Conservation (phyloP, 805 yeast genomes). For the Komagataella mondaviorum region DNA sequence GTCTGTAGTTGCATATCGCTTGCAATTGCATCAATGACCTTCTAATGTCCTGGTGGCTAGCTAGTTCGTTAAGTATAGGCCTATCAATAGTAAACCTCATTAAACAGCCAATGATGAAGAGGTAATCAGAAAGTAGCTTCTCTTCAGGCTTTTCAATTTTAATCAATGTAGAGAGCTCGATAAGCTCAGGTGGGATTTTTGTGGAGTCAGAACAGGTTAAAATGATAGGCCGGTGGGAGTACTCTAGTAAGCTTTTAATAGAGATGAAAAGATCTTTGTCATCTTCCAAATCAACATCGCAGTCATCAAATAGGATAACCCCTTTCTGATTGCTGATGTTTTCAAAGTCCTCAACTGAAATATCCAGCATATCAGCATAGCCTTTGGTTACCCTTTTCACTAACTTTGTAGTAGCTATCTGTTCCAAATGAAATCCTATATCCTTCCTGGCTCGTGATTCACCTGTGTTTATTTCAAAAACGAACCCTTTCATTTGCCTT, state of each 20-base stretch:
- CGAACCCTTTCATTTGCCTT: conserved; percentile 45
- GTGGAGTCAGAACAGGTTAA: conserved; percentile 13
- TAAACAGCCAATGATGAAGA: conserved; percentile 13
- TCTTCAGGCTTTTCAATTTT: conserved; percentile 6
- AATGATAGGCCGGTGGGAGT: conserved; percentile 19
- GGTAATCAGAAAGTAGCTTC: conserved; percentile 7
- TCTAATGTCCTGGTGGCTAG: conserved; percentile 10
- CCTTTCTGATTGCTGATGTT: conserved; percentile 35
- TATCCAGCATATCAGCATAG: conserved; percentile 2
- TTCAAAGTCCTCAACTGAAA: neutral
- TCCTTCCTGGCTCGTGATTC: conserved; percentile 63
- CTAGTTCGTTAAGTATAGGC: conserved; percentile 7
- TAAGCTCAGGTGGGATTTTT: conserved; percentile 14
- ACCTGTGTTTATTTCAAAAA: conserved; percentile 74
- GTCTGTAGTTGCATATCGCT: conserved; percentile 9
- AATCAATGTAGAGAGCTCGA: conserved; percentile 15
- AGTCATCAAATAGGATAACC: conserved; percentile 72
- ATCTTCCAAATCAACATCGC: conserved; percentile 62
- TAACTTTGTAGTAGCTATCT: conserved; percentile 72
- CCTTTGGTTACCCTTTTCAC: conserved; percentile 26
- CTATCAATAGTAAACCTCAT: conserved; percentile 13
- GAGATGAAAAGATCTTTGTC: conserved; percentile 69
- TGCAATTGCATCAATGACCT: conserved; percentile 16
- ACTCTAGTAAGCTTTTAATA: conserved; percentile 40
- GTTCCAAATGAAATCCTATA: conserved; percentile 49